phyloP scores from a whole-genome alignment of 1,284 basidiomycete genomes.

The Afroboletus lepidellus region DNA sequence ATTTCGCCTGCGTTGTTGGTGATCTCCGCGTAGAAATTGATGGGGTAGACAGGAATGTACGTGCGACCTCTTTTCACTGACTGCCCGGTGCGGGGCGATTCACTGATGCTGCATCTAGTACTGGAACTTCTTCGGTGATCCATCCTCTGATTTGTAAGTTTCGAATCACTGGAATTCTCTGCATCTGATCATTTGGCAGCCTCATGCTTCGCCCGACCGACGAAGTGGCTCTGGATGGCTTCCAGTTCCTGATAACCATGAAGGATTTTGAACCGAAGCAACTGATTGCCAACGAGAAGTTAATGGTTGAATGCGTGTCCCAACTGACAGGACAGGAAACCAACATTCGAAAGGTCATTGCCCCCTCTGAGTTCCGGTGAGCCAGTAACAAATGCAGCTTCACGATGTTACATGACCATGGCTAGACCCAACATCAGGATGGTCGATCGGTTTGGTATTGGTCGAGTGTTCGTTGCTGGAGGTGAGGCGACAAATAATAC shows the following conservation, averaged over 20 bases:
- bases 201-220: not conserved
- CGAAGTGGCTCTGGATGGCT: not conserved
- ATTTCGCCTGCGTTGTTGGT: not conserved
- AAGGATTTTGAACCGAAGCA: not conserved
- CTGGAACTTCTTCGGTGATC: not conserved
- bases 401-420: not conserved
- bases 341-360: not conserved
- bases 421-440: conserved; percentile 17
- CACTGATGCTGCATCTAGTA: not conserved
- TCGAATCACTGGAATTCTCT: too few species aligned
- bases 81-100: not conserved
- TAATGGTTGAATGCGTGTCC: not conserved
- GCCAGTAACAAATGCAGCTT: not conserved
- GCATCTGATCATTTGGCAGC: not conserved
- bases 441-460: conserved; percentile 31
- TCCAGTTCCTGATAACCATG: not conserved
- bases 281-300: not conserved
- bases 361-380: conserved; percentile 24
- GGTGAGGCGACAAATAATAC: not conserved
- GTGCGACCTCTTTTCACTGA: not conserved
- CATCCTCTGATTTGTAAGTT: not conserved
- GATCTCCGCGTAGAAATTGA: not conserved
- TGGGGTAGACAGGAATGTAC: not conserved
- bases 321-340: conserved; percentile 6
- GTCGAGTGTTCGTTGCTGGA: conserved; percentile 14